Conservation (phyloP, 352 stramenopile genomes). For the Pythium biforme region DNA sequence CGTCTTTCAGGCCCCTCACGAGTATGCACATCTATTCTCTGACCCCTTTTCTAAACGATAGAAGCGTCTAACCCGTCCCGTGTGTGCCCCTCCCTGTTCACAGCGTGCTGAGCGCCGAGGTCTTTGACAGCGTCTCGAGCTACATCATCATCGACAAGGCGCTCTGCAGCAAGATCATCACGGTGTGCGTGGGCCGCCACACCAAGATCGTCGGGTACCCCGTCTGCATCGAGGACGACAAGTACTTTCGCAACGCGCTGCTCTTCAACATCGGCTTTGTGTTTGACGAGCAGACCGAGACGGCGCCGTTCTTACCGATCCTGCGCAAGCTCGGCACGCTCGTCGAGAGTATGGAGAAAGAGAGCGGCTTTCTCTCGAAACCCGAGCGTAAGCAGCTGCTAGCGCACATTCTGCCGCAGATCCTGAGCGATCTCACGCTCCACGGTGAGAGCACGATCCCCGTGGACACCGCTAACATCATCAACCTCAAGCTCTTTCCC, state of each 20-base stretch:
- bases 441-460: constrained; percentile 81
- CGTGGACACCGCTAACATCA: constrained; percentile 78
- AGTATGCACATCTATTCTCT: constrained; percentile 38
- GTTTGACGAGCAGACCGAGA: constrained; percentile 73
- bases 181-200: constrained; percentile 64
- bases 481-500: constrained; percentile 87
- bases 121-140: constrained; percentile 83
- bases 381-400: constrained; percentile 61
- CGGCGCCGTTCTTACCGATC: constrained; percentile 77
- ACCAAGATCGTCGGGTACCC: constrained; percentile 88
- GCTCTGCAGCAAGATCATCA: constrained; percentile 87
- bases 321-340: constrained; percentile 79
- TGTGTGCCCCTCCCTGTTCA: neutral
- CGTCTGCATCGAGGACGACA: constrained; percentile 87
- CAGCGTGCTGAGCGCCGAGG: constrained; percentile 76
- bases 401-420: constrained; percentile 64
- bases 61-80: neutral
- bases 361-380: constrained; percentile 84
- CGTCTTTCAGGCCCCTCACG: constrained; percentile 81
- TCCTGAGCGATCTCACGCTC: constrained; percentile 68
- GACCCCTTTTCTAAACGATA: neutral
- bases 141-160: constrained; percentile 91
- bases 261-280: constrained; percentile 92
- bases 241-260: constrained; percentile 88
- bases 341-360: constrained; percentile 86